These are phyloP conservation scores for Termitomyces sp. DNA, from an alignment of 768 basidiomycete genomes.

Conservation along the genomic window DNA sequence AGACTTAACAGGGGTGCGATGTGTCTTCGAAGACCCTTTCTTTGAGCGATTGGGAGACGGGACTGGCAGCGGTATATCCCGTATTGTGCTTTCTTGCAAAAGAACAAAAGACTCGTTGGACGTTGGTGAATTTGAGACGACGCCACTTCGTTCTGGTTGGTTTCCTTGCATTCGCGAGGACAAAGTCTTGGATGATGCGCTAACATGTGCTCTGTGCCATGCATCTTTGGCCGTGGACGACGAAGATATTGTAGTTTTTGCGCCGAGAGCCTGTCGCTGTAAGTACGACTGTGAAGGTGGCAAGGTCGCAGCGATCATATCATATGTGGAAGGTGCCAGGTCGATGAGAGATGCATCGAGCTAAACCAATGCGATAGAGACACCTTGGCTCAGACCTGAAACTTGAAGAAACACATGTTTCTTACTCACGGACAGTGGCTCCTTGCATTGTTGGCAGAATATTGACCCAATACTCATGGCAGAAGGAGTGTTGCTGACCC, in stretches of 20 bases:
- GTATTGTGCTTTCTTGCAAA: conserved; percentile 77
- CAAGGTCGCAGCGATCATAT: conserved; percentile 70
- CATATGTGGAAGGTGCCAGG: conserved; percentile 81
- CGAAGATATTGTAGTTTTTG: conserved; percentile 43
- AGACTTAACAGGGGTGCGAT: conserved; percentile 21
- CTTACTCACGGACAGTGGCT: conserved; percentile 69
- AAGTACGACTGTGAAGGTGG: conserved; percentile 45
- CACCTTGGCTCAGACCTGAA: not conserved
- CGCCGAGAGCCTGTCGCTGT: conserved; percentile 32
- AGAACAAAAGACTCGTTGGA: conserved; percentile 92
- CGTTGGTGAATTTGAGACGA: conserved; percentile 27
- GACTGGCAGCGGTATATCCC: conserved; percentile 56
- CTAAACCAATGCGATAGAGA: conserved; percentile 25
- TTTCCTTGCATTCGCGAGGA: conserved; percentile 58
- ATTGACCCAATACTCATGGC: conserved; percentile 38
- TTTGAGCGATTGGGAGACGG: conserved; percentile 38
- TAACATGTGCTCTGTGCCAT: conserved; percentile 53
- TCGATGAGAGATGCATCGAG: conserved; percentile 91
- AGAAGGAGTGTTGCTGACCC: not conserved
- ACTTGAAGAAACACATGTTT: not conserved
- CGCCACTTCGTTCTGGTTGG: conserved; percentile 43
- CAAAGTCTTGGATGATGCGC: conserved; percentile 29
- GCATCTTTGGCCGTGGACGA: conserved; percentile 52
- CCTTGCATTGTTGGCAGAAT: conserved; percentile 87
- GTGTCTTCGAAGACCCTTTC: conserved; percentile 36